Evolutionary conservation across 805 yeast species (phyloP).

Genomic region (Starmerella tilneyi): DNA sequence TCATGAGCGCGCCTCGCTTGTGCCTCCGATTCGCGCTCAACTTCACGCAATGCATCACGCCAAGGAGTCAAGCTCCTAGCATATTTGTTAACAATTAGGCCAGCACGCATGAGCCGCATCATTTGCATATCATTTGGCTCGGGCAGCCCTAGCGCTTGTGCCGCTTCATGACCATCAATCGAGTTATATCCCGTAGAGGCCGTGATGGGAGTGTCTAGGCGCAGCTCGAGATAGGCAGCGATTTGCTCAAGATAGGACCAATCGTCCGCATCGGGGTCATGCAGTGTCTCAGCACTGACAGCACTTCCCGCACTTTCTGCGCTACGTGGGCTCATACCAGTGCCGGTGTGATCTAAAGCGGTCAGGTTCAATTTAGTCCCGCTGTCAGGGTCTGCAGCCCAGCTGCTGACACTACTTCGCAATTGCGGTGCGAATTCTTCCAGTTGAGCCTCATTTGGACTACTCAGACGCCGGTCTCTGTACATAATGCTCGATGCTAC

Average conservation of each 20-base stretch:
- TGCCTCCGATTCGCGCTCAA: neutral
- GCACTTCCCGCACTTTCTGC: no score
- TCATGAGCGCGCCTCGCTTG: neutral
- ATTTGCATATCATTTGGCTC: neutral
- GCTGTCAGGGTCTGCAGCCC: no score
- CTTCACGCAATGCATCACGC: neutral
- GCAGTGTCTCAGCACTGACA: neutral
- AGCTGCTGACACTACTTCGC: no score
- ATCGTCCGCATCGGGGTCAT: neutral
- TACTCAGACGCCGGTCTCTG: no score
- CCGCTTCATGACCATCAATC: constrained; percentile 1
- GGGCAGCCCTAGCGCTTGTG: neutral
- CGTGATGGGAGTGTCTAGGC: neutral
- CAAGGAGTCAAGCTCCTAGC: constrained; percentile 1
- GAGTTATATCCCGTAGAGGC: neutral
- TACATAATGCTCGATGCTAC: no score
- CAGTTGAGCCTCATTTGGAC: no score
- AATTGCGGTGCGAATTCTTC: no score
- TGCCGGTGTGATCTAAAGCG: no score
- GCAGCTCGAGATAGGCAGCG: constrained; percentile 3
- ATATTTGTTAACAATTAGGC: constrained; percentile 2
- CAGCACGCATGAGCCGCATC: neutral
- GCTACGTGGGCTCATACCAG: no score
- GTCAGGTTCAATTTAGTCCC: no score
- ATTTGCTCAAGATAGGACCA: constrained; percentile 6